Conservation (phyloP, 176 grass and related monocot genomes). For the Leersia perrieri region DNA sequence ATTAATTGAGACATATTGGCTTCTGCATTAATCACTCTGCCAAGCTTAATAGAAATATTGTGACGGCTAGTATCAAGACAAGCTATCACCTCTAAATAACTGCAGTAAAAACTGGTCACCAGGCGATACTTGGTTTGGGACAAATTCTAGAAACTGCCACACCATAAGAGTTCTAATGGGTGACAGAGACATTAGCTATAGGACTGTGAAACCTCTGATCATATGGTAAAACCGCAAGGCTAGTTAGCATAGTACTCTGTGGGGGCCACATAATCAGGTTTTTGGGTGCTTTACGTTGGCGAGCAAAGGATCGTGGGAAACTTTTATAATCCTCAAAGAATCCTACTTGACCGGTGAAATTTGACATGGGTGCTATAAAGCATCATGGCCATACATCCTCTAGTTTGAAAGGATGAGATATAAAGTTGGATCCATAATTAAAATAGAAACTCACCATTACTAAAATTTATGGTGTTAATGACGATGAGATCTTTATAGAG, state of each 20-base stretch:
- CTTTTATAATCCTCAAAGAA: background rate
- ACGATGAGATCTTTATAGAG: background rate
- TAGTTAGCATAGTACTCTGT: background rate
- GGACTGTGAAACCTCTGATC: background rate
- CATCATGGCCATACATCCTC: background rate
- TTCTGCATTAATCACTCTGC: background rate
- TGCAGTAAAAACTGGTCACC: background rate
- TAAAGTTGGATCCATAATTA: background rate
- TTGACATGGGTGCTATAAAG: background rate
- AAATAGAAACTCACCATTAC: background rate
- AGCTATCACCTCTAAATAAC: background rate
- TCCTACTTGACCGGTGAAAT: background rate
- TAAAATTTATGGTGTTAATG: background rate
- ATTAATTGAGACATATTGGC: background rate
- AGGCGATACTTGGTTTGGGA: background rate
- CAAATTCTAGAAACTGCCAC: background rate
- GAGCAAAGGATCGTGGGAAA: background rate
- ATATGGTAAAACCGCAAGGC: background rate
- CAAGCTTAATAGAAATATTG: background rate
- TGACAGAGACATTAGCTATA: background rate
- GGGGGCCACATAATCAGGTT: background rate
- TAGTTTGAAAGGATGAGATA: background rate
- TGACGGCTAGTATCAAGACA: background rate
- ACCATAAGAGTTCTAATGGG: background rate
- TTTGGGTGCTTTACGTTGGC: background rate